Evolutionary conservation across 1,284 basidiomycete species (phyloP), one percentile per base, ranked within the genome.

Genomic region (Cerrena zonata): DNA sequence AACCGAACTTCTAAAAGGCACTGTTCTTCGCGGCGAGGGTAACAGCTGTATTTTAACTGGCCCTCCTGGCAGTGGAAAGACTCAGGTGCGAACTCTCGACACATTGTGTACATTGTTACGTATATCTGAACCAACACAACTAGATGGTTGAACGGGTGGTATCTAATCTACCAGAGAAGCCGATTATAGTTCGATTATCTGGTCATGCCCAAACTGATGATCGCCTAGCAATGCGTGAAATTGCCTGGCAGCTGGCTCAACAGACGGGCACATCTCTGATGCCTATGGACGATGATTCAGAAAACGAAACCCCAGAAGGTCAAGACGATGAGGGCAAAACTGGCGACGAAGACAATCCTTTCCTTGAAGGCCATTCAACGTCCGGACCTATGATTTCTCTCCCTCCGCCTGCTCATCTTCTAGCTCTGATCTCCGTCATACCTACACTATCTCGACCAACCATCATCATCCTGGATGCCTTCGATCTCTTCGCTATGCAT

Each of bases 401-500:
- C 12, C 79, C 86, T 4, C 84, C 89, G 0, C 77, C 89, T 1
- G 79, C 89, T 2, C 89, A 93, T 59, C 75, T 94, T 7, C 84
- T 91, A 12, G 80, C 87, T 2, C 73, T 94, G 44, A 84, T 95
- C 44, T 85, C 89, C 3, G 68, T 83, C 40, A 77, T 94, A 1
- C 84, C 89, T 1, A 84, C 86, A 1, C 74, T 91, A n/a, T 69
- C 78, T 13, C 84, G 88, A 22, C 85, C 94, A 0, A 85, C 89
- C 0, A 68, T 97, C 45, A 75, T 97, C 42, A 67, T 96, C 43
- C 76, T 97, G 1, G 94, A 97, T 60, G 86, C 86, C 10, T 94
- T 96, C 65, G 94, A 97, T 63, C 75, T 93, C 21, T 97, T 96
- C 65, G 86, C 91, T 1, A 77, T 85, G 11, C 92, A 95, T 68